Conservation (phyloP, 495 filamentous ascomycete species). For the Jackrogersella multiformis region DNA sequence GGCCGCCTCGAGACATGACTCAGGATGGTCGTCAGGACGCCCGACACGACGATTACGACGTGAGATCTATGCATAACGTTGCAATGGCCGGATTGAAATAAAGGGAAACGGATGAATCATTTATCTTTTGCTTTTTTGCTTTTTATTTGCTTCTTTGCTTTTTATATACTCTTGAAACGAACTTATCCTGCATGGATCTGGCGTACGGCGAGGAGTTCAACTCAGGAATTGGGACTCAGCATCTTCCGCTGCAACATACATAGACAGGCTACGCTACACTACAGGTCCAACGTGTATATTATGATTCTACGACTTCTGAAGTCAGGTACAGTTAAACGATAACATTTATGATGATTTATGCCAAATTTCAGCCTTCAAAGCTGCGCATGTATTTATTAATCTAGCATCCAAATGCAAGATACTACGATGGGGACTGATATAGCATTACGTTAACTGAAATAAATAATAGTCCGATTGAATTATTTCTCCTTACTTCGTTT, state of each 20-base stretch:
- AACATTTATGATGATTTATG: slow-evolving; percentile 40
- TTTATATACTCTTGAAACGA: slow-evolving; percentile 29
- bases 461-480: too few relatives aligned
- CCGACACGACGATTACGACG: slow-evolving; percentile 39
- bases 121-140: too few relatives aligned
- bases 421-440: background rate
- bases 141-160: slow-evolving; percentile 7
- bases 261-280: slow-evolving; percentile 38
- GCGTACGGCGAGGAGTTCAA: slow-evolving; percentile 41
- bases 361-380: background rate
- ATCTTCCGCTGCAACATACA: slow-evolving; percentile 31
- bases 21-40: slow-evolving; percentile 4
- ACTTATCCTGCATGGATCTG: slow-evolving; percentile 33
- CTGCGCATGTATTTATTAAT: background rate
- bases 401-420: background rate
- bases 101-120: slow-evolving; percentile 3
- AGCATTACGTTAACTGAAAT: background rate
- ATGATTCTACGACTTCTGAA: slow-evolving; percentile 38
- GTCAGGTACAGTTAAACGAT: slow-evolving; percentile 37
- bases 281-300: slow-evolving; percentile 38
- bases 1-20: slow-evolving; percentile 7
- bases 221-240: slow-evolving; percentile 36
- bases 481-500: too few relatives aligned
- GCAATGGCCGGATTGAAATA: slow-evolving; percentile 45
- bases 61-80: slow-evolving; percentile 47